Conservation (phyloP, 2,329 filamentous ascomycete species). For the Furcasterigmium sp. region DNA sequence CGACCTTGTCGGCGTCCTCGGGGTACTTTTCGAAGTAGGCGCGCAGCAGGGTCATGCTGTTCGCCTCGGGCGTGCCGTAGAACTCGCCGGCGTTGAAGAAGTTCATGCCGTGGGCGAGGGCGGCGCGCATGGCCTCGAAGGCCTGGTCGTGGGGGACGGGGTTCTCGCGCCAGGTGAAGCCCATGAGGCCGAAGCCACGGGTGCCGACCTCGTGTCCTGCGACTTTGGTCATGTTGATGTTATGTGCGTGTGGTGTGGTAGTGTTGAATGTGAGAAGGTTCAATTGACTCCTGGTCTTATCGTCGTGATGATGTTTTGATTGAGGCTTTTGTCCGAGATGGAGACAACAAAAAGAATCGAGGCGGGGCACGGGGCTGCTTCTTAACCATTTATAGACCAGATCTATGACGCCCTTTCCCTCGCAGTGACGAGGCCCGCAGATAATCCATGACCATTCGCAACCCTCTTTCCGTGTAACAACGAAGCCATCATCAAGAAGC, state of each 20-base stretch:
- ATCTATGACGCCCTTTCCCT: no score
- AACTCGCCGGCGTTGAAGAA: constrained; percentile 62
- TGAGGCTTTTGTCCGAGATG: no score
- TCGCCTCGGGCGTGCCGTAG: constrained; percentile 55
- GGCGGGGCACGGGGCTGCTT: no score
- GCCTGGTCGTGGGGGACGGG: constrained; percentile 39
- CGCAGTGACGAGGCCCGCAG: no score
- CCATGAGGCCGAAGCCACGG: constrained; percentile 52
- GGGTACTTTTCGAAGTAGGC: constrained; percentile 60
- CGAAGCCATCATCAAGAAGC: no score
- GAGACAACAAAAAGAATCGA: no score
- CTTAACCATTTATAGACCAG: no score
- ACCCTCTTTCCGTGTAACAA: no score
- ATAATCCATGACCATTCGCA: no score
- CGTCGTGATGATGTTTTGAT: no score
- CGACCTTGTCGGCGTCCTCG: constrained; percentile 56
- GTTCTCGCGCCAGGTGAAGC: constrained; percentile 36
- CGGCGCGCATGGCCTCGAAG: constrained; percentile 50
- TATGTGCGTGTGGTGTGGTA: background rate
- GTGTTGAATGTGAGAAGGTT: background rate
- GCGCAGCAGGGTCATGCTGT: constrained; percentile 54
- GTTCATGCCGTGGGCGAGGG: constrained; percentile 38
- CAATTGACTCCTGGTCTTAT: background rate
- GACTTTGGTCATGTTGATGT: constrained; percentile 23
- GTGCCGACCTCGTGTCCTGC: constrained; percentile 39